Base-by-base conservation (phyloP, 306 rosid species). In the Crotalaria pallida region DNA sequence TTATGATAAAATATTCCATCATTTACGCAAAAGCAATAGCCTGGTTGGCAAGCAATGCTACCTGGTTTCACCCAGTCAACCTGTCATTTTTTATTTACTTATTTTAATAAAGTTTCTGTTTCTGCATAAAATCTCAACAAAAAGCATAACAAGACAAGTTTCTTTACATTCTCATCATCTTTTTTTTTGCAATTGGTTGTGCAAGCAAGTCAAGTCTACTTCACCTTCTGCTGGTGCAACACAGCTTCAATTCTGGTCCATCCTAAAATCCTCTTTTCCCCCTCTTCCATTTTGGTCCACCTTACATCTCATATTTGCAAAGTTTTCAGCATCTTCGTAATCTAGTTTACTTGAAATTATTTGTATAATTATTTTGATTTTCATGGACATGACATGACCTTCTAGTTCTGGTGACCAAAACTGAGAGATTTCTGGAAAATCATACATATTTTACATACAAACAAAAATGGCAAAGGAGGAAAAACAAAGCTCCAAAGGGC, bases 401-500 rank as follows among this genome's bases (percentile, higher is more conserved):
- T 31, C 7, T 31, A 31, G 21, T 5, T 56, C 44, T 72, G 27
- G 23, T 81, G 68, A 47, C 72, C 53, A 4, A 58, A 3, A 64
- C 49, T 12, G 55, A 38, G 16, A 16, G 4, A 34, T 44, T 50
- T 17, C 67, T 48, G 23, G 49, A 67, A 76, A 10, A 31, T 27
- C 8, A 16, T 0, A 40, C 3, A 65, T 65, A 57, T 60, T 49
- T 72, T 10, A 31, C 36, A n/a, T n/a, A 56, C 72, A 33, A 50
- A 68, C 65, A 79, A 78, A 67, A 85, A 87, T 89, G 90, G 85
- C 90, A 15, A 73, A 81, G 3, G 36, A 80, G 10, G 86, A 84
- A 79, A 88, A 94, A 16, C 81, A 82, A 27, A 80, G 77, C 81
- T 79, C 97, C 73, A 94, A 87, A 73, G 96, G 96, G 38, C 99